These are phyloP conservation scores for Eragrostis nindensis DNA, from an alignment of 176 grass and related monocot genomes.

Conservation along the genomic window DNA sequence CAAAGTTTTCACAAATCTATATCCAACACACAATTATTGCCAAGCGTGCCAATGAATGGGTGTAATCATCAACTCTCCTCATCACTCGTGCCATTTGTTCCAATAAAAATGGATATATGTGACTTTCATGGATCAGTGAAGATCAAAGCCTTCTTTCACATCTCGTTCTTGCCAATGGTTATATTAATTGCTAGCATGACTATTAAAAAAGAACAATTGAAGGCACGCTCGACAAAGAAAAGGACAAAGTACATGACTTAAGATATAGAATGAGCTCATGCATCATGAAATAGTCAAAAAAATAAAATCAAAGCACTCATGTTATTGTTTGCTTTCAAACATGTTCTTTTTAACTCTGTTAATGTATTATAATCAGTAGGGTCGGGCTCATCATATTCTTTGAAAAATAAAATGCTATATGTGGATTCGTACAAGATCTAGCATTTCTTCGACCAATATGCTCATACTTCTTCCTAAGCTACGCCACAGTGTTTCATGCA, in stretches of 20 bases:
- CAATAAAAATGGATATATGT: constrained; percentile 24
- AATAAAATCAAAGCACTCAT: neutral
- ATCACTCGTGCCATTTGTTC: constrained; percentile 17
- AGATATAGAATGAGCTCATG: constrained; percentile 19
- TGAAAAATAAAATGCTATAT: neutral
- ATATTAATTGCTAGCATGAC: neutral
- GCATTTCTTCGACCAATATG: constrained; percentile 20
- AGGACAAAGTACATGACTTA: constrained; percentile 44
- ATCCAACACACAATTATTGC: constrained; percentile 6
- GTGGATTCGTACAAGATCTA: constrained; percentile 1
- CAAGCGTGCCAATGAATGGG: constrained; percentile 18
- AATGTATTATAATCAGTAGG: too few species aligned
- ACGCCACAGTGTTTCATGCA: constrained; percentile 4
- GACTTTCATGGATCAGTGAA: constrained; percentile 13
- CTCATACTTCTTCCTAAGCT: neutral
- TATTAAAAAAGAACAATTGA: neutral
- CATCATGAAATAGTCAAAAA: constrained; percentile 39
- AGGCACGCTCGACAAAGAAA: constrained; percentile 19
- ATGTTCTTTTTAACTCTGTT: too few species aligned
- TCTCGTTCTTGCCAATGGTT: constrained; percentile 14
- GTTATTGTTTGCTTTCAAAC: neutral
- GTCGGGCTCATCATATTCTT: too few species aligned
- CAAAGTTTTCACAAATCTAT: neutral
- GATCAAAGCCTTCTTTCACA: constrained; percentile 9
- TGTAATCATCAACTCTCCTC: constrained; percentile 33